Conservation (phyloP, 2,329 filamentous ascomycete genomes). For the Hymenoscyphus scutula region DNA sequence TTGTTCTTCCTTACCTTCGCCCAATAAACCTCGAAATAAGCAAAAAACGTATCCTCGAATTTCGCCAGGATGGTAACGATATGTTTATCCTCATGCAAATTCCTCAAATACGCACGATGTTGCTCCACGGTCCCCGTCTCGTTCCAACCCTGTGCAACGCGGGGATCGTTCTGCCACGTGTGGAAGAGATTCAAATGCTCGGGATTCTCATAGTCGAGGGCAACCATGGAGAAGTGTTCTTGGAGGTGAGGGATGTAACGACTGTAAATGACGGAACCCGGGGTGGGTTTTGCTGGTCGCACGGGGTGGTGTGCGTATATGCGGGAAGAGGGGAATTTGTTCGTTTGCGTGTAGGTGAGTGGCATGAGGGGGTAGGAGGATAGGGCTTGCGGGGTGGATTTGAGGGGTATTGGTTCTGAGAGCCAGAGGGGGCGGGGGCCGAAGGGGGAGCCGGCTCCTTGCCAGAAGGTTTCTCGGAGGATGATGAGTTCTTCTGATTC, state of each 20-base stretch:
- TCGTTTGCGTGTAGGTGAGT: slow-evolving; percentile 44
- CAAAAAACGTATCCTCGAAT: slow-evolving; percentile 69
- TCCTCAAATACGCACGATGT: slow-evolving; percentile 65
- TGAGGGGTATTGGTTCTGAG: slow-evolving; percentile 16
- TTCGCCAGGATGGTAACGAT: slow-evolving; percentile 66
- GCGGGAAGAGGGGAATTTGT: slow-evolving; percentile 26
- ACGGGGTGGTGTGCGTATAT: slow-evolving; percentile 65
- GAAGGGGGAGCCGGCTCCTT: slow-evolving; percentile 66
- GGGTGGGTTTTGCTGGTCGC: slow-evolving; percentile 67
- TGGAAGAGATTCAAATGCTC: slow-evolving; percentile 71
- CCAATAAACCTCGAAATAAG: slow-evolving; percentile 82
- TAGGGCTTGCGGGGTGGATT: slow-evolving; percentile 40
- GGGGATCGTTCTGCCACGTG: slow-evolving; percentile 79
- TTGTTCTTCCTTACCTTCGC: slow-evolving; percentile 56
- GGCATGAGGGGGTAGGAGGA: slow-evolving; percentile 41
- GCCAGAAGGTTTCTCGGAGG: slow-evolving; percentile 62
- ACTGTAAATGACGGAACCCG: slow-evolving; percentile 71
- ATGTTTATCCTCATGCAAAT: slow-evolving; percentile 69
- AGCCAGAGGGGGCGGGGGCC: slow-evolving; percentile 62
- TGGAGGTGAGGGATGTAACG: slow-evolving; percentile 73
- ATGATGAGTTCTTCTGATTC: slow-evolving; percentile 43
- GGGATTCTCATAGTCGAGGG: slow-evolving; percentile 62
- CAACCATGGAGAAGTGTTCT: slow-evolving; percentile 76
- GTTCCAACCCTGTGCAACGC: slow-evolving; percentile 78
- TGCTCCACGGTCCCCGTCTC: slow-evolving; percentile 73